Evolutionary conservation across 768 basidiomycete genomes (phyloP), one percentile per base, ranked within the genome.

Genomic region (Mycena belliarum): DNA sequence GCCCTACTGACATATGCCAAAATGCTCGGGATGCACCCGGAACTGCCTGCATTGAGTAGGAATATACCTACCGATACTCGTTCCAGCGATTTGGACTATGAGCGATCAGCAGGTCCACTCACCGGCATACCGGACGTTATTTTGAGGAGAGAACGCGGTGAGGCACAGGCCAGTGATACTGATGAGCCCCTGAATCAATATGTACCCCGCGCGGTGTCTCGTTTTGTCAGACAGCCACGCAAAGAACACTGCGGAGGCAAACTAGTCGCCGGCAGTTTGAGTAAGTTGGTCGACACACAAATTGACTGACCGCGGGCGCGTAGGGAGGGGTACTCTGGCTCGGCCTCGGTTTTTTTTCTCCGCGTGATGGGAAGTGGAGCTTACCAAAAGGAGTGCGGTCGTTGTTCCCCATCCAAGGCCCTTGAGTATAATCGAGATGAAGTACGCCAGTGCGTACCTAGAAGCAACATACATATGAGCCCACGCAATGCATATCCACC

Each of bases 151-250:
- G 55, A 77, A 77, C 9, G 76, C 77, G 32, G 73, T 73, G 40
- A 80, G 58, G 26, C 65, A 65, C 33, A 76, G 56, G 14, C 80
- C 81, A 25, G 72, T 60, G 16, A 79, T 63, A 47, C 78, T 77
- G 16, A 78, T 71, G 8, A 73, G 41, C 11, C 66, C 68, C 55
- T 75, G 74, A 7, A 76, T 63, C 24, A 72, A 66, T 40, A 81
- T 80, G 58, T 76, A 81, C 24, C 71, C 69, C 21, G 70, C 70
- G 14, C 81, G 75, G 56, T 79, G 75, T 55, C 69, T 76, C 32
- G 70, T 71, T 63, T 70, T 76, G 61, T 81, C 79, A 5, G 79
- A 76, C 16, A 79, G 64, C 70, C 75, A 79, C n/a, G 80, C 75
- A 55, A 80, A 75, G 56, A 78, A 65, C 57, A 81, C 67, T 11